Evolutionary conservation across 2,329 filamentous ascomycete species (phyloP), one percentile per base, ranked within the genome.

Genomic region (Apiospora hydei): DNA sequence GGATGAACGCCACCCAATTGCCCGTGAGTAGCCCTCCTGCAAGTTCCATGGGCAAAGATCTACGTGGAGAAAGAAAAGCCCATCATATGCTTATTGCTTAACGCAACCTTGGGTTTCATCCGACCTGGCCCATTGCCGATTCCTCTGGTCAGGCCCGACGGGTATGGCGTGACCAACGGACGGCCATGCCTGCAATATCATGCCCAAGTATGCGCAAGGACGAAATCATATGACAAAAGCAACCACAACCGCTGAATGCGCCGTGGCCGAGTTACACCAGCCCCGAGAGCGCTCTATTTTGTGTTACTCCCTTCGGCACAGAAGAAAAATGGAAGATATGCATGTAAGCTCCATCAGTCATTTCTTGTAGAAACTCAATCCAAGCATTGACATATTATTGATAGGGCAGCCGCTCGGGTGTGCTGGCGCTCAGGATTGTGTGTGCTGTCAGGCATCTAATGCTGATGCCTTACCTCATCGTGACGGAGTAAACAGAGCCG

Each of bases 1-100:
- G 57, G 30, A 64, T 30, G 57, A 64, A 64, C 57, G 57, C 57
- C 57, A 64, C 57, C 57, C 57, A 38, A 41, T 41, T 41, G 30
- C 18, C 57, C 34, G 18, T 18, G 57, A 64, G 41, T 64, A n/a
- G 1, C 57, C 34, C 34, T 41, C 10, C 34, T 64, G 34, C 57
- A 64, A 41, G 57, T 64, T 41, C 41, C 57, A n/a, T 34, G 57
- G 57, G 57, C 10, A 41, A 21, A 13, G 18, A 24, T 10, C 34
- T 64, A 41, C 57, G 34, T 64, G 57, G 57, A 13, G 26, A 38
- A 14, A 38, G 34, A 16, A 64, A n/a, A 64, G 11, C 57, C 57
- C 57, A 64, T 64, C 30, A 64, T 41, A 64, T 38, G 34, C 34
- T 64, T 64, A 43, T 10, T 13, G 13, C 41, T 46, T 18, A 38